Conservation (phyloP, 176 grass and related monocot species). For the Oryza punctata region DNA sequence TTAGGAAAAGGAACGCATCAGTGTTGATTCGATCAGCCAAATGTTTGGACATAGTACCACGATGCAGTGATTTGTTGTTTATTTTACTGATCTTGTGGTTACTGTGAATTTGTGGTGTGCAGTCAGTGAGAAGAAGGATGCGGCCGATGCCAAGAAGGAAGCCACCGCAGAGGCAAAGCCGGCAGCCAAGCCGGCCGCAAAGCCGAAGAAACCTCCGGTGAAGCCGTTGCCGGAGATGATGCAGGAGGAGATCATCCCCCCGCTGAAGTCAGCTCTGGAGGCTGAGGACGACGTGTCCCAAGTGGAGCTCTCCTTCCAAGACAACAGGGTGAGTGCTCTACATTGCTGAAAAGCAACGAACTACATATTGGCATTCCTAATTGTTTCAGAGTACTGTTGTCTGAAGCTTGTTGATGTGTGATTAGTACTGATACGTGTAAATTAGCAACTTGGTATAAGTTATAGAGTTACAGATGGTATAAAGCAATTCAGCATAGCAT, state of each 20-base stretch:
- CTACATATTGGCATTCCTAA: background rate
- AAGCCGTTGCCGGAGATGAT: slow-evolving; percentile 87
- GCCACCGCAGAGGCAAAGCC: slow-evolving; percentile 45
- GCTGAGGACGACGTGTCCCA: slow-evolving; percentile 74
- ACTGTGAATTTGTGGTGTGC: background rate
- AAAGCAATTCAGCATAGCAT: background rate
- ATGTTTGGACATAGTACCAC: background rate
- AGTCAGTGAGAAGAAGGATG: slow-evolving; percentile 42
- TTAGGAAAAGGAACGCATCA: background rate
- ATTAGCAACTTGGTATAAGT: background rate
- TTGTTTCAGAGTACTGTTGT: background rate
- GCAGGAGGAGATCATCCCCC: slow-evolving; percentile 88
- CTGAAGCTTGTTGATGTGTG: background rate
- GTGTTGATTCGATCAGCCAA: background rate
- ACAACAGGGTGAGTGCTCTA: slow-evolving; percentile 87
- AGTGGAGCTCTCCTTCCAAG: slow-evolving; percentile 75
- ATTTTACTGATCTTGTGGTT: background rate
- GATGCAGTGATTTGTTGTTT: background rate
- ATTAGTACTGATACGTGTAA: background rate
- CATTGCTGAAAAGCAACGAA: no score
- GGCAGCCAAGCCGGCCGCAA: slow-evolving; percentile 42
- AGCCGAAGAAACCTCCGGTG: slow-evolving; percentile 72
- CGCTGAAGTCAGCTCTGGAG: slow-evolving; percentile 61
- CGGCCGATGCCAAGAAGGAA: slow-evolving; percentile 42
- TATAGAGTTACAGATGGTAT: background rate